phyloP scores from a whole-genome alignment of 2,329 filamentous ascomycete genomes.

The Scedosporium dehoogii region DNA sequence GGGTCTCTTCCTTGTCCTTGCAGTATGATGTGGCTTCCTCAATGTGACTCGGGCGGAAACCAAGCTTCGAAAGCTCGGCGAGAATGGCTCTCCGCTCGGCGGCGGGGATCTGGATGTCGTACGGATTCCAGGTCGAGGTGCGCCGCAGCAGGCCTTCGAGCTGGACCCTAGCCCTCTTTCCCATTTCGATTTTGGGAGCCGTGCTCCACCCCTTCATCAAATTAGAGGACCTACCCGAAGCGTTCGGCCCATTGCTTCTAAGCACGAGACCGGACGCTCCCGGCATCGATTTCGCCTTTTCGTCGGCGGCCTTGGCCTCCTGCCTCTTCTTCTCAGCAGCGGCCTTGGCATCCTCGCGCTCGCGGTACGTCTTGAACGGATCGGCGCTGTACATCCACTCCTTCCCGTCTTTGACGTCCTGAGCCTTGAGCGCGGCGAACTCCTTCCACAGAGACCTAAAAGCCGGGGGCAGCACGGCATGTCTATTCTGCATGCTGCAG shows the following conservation, averaged over 20 bases:
- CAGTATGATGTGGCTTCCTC: constrained; percentile 81
- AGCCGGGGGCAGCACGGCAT: constrained; percentile 85
- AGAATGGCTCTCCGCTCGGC: constrained; percentile 49
- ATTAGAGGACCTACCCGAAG: constrained; percentile 21
- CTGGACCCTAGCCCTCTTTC: constrained; percentile 64
- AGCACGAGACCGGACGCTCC: constrained; percentile 41
- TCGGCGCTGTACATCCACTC: constrained; percentile 94
- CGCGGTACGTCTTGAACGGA: constrained; percentile 72
- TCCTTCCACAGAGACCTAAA: constrained; percentile 89
- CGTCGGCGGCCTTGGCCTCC: constrained; percentile 57
- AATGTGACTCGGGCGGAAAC: constrained; percentile 81
- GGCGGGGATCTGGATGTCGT: constrained; percentile 56
- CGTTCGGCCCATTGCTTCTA: constrained; percentile 1
- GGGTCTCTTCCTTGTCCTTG: constrained; percentile 82
- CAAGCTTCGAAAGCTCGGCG: constrained; percentile 66
- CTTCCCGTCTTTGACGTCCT: constrained; percentile 65
- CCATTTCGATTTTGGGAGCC: constrained; percentile 89
- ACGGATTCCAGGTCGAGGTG: constrained; percentile 79
- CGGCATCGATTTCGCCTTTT: constrained; percentile 56
- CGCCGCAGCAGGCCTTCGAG: constrained; percentile 72
- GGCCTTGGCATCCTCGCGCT: constrained; percentile 68
- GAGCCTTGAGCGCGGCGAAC: constrained; percentile 71
- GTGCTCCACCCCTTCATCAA: constrained; percentile 69
- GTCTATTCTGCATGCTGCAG: constrained; percentile 90
- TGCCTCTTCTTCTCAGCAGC: constrained; percentile 69